phyloP scores from a whole-genome alignment of 331 rosid species.

The Quercus tomentella region DNA sequence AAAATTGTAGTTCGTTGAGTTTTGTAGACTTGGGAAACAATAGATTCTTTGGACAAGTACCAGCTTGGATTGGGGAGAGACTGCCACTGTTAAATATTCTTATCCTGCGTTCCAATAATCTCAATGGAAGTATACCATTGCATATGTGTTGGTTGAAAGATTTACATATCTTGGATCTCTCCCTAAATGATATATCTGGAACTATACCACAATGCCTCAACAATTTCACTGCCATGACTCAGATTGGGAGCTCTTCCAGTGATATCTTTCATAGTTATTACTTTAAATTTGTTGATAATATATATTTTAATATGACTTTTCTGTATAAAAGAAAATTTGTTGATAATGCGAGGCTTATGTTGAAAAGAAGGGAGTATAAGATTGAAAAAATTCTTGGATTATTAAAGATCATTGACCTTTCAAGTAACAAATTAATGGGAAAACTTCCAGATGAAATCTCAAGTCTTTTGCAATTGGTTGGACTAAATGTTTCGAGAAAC shows the following conservation, averaged over 20 bases:
- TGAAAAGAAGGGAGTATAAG: slow-evolving; percentile 22
- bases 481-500: slow-evolving; percentile 10
- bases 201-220: too few relatives aligned
- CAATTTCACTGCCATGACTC: not conserved
- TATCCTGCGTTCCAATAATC: too few relatives aligned
- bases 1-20: not conserved
- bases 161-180: too few relatives aligned
- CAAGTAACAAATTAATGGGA: slow-evolving; percentile 12
- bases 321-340: not conserved
- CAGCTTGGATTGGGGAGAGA: too few relatives aligned
- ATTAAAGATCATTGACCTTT: slow-evolving; percentile 25
- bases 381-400: not conserved
- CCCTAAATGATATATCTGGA: too few relatives aligned
- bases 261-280: not conserved
- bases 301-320: too few relatives aligned
- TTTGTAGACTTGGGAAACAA: slow-evolving; percentile 1
- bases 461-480: not conserved
- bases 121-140: too few relatives aligned
- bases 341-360: not conserved
- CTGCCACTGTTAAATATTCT: too few relatives aligned
- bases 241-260: not conserved
- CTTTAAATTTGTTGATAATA: too few relatives aligned
- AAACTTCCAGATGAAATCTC: not conserved
- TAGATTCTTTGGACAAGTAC: too few relatives aligned
- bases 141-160: too few relatives aligned